A percentile compares a stretch with the other conserved stretches of the same genome.
Evolutionary conservation across 805 yeast genomes (phyloP).

Genomic region (Wickerhamiella azyma): DNA sequence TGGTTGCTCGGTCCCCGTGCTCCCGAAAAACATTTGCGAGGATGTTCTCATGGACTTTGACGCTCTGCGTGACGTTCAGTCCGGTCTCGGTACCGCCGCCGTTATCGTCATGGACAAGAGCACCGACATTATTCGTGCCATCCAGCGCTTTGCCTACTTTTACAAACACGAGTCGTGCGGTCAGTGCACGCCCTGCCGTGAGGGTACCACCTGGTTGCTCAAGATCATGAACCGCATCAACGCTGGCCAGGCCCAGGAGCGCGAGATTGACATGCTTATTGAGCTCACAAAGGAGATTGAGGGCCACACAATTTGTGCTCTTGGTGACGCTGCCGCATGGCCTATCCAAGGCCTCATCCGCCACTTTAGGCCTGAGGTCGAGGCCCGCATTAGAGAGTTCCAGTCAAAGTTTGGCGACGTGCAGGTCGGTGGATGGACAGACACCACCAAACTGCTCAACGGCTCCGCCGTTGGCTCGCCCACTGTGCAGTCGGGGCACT

Average conservation of each 20-base stretch:
- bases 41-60: conserved; percentile 76
- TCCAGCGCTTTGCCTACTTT: conserved; percentile 71
- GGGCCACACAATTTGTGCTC: conserved; percentile 85
- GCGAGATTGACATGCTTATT: conserved; percentile 71
- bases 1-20: conserved; percentile 75
- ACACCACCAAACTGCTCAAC: conserved; percentile 40
- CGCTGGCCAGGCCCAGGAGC: conserved; percentile 63
- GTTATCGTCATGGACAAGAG: conserved; percentile 83
- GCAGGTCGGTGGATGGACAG: conserved; percentile 68
- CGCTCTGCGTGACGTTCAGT: conserved; percentile 70
- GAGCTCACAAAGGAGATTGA: conserved; percentile 80
- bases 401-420: conserved; percentile 37
- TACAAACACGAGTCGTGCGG: conserved; percentile 91
- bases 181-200: conserved; percentile 90
- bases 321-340: conserved; percentile 92
- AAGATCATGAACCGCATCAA: conserved; percentile 75
- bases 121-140: conserved; percentile 73
- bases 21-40: conserved; percentile 54
- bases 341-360: conserved; percentile 81
- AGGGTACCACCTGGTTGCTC: conserved; percentile 77
- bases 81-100: conserved; percentile 87
- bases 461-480: conserved; percentile 46
- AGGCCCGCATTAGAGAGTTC: conserved; percentile 58
- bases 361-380: conserved; percentile 71
- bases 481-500: conserved; percentile 10